Conservation (phyloP, 2,329 filamentous ascomycete species). For the Aspergillus oerlinghausenensis region DNA sequence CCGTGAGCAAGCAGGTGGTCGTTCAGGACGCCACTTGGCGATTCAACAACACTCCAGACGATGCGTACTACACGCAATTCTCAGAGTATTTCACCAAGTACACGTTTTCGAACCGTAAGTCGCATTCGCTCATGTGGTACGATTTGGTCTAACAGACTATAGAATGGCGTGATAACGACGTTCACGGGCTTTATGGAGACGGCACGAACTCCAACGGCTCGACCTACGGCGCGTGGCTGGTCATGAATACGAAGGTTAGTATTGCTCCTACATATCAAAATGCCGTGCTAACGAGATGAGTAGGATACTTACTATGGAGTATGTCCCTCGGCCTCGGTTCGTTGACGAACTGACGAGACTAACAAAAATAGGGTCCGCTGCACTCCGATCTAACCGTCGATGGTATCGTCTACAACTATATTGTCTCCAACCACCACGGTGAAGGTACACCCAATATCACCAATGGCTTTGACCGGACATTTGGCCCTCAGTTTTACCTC, state of each 20-base stretch:
- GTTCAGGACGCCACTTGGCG: conserved; percentile 65
- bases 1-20: conserved; percentile 39
- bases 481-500: conserved; percentile 60
- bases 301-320: conserved; percentile 28
- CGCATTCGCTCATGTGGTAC: neutral
- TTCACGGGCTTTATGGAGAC: conserved; percentile 53
- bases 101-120: conserved; percentile 51
- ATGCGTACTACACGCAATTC: conserved; percentile 53
- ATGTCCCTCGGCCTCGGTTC: neutral
- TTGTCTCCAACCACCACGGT: conserved; percentile 60
- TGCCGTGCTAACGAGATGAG: neutral
- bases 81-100: conserved; percentile 65
- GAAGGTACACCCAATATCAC: conserved; percentile 61
- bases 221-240: conserved; percentile 58
- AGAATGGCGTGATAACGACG: conserved; percentile 53
- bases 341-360: neutral
- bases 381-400: conserved; percentile 62
- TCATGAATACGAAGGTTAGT: conserved; percentile 61
- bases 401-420: conserved; percentile 63
- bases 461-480: conserved; percentile 60
- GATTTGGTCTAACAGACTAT: neutral
- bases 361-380: conserved; percentile 44
- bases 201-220: conserved; percentile 47
- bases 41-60: conserved; percentile 50
- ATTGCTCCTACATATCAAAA: neutral